These are phyloP conservation scores for Prasinococcaceae sp. DNA, from an alignment of 139 green algal genomes.

Conservation along the genomic window DNA sequence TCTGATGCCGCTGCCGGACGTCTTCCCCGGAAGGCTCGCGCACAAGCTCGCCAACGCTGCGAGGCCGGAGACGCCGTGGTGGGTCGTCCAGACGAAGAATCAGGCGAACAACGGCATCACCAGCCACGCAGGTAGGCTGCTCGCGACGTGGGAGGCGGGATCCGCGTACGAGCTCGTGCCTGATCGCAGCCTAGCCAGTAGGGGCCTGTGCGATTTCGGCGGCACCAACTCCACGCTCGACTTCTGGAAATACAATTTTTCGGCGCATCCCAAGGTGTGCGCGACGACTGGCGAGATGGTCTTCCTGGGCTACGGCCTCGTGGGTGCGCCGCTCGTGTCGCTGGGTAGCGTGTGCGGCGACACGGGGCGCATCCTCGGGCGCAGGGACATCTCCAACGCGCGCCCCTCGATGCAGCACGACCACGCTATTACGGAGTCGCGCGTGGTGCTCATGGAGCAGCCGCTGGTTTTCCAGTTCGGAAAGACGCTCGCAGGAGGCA, in stretches of 20 bases:
- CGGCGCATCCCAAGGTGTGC: conserved; percentile 59
- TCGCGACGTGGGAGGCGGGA: conserved; percentile 53
- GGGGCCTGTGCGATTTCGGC: conserved; percentile 7
- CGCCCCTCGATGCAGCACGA: conserved; percentile 17
- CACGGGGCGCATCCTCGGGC: background rate
- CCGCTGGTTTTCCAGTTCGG: conserved; percentile 12
- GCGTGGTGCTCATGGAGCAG: conserved; percentile 5
- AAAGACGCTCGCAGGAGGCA: conserved; percentile 1
- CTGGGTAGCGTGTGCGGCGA: conserved; percentile 1
- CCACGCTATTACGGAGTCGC: conserved; percentile 13
- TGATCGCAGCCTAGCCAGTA: background rate
- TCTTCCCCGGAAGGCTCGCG: conserved; percentile 1
- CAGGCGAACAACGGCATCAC: conserved; percentile 53
- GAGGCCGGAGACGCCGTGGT: conserved; percentile 11
- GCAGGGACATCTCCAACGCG: background rate
- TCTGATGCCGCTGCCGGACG: conserved; percentile 1
- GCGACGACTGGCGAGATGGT: conserved; percentile 16
- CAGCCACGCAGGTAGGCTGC: conserved; percentile 44
- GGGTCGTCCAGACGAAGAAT: conserved; percentile 15
- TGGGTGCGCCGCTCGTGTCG: background rate
- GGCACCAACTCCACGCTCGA: background rate
- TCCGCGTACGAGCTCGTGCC: conserved; percentile 23
- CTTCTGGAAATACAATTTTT: conserved; percentile 35
- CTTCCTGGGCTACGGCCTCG: conserved; percentile 15
- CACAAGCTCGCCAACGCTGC: conserved; percentile 1